Evolutionary conservation across 768 basidiomycete species (phyloP), one percentile per base, ranked within the genome.

Genomic region (Gymnopilus junonius): DNA sequence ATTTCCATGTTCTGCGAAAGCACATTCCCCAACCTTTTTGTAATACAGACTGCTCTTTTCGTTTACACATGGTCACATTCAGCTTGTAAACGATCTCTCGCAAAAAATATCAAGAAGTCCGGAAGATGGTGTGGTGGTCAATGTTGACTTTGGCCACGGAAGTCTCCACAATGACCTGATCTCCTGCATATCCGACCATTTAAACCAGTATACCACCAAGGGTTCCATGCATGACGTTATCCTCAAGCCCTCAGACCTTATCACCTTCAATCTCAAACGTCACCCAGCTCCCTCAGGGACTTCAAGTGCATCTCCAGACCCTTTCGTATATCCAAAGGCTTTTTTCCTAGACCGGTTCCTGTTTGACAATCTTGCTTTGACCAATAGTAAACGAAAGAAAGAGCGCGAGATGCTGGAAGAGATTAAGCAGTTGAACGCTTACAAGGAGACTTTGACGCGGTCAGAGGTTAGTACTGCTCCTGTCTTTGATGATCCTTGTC

Each of bases 311-410:
- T 67, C 74, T 2, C 65, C 73, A 1, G 79, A 82, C 39, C 76
- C 77, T 1, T 88, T 93, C 65, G 73, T 71, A 14, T 94, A 83
- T 66, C 92, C 92, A 2, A 85, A 83, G 66, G 77, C 79, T 20
- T 77, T 94, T 50, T 92, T 86, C 71, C 77, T 94, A 48, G 93
- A 94, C 70, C 85, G 87, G 55, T 94, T 92, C 67, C 66, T 93
- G 65, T 79, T 79, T 53, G 80, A 82, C 54, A 92, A 91, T 42
- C 66, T 84, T 4, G 79, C 80, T n/a, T 29, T 82, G 17, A 75
- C 77, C 2, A 76, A 80, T 53, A 68, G 77, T 57, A 83, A 81
- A 59, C 67, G 77, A 34, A 64, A 56, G 11, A 45, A 69, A 43
- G 77, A 83, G 65, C 68, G 74, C 12, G 75, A 80, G 27, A 79